Percentiles rank a stretch among this genome's conserved stretches.
phyloP scores from a whole-genome alignment of 225 moss, liverwort and hornwort species.

The Anthoceros angustus region DNA sequence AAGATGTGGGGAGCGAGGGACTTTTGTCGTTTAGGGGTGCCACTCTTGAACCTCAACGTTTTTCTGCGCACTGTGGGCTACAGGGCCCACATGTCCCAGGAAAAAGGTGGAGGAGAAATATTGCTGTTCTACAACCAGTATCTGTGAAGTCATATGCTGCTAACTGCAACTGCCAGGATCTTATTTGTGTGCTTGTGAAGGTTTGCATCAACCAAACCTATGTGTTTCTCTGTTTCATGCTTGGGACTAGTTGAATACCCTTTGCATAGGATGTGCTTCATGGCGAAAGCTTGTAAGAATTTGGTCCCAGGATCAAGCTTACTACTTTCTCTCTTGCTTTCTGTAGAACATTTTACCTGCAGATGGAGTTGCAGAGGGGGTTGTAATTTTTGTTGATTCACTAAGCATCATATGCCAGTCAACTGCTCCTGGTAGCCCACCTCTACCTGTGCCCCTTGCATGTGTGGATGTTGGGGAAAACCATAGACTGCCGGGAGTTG shows the following conservation, averaged over 20 bases:
- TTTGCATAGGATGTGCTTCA: neutral
- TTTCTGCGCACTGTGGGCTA: slow-evolving; percentile 73
- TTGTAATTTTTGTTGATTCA: slow-evolving; percentile 81
- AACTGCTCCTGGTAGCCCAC: slow-evolving; percentile 64
- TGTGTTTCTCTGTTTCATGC: neutral
- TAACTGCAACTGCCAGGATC: slow-evolving; percentile 84
- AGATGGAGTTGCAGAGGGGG: slow-evolving; percentile 60
- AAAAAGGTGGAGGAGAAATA: slow-evolving; percentile 83
- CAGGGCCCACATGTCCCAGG: slow-evolving; percentile 88
- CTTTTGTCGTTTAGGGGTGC: slow-evolving; percentile 95
- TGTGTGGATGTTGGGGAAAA: slow-evolving; percentile 90
- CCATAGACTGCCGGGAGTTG: slow-evolving; percentile 69
- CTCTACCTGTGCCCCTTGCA: slow-evolving; percentile 77
- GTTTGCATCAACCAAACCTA: slow-evolving; percentile 20
- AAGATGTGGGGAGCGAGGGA: slow-evolving; percentile 89
- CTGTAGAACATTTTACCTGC: slow-evolving; percentile 69
- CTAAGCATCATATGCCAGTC: slow-evolving; percentile 92
- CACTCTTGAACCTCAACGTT: slow-evolving; percentile 92
- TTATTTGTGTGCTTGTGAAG: slow-evolving; percentile 94
- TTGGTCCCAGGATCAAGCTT: neutral
- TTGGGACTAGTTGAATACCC: neutral
- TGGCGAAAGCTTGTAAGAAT: neutral
- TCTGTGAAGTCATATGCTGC: slow-evolving; percentile 79
- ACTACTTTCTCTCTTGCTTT: slow-evolving; percentile 6
- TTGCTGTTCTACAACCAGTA: slow-evolving; percentile 81